Conservation (phyloP, 2,329 filamentous ascomycete species). For the Aspergillus tubingensis region DNA sequence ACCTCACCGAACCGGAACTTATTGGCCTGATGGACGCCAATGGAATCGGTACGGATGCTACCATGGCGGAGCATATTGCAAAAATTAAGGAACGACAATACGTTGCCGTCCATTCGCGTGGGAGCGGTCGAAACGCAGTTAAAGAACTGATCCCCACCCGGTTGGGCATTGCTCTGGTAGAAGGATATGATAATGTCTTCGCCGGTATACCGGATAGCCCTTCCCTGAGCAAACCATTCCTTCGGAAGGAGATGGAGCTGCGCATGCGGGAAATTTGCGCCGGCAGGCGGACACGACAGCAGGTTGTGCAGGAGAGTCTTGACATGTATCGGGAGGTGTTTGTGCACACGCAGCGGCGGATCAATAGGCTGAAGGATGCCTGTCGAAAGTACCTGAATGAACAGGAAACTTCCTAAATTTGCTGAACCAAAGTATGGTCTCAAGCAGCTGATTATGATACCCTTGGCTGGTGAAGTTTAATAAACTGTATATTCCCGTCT, state of each 20-base stretch:
- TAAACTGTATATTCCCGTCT: background rate
- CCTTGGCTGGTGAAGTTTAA: background rate
- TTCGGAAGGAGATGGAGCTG: constrained; percentile 96
- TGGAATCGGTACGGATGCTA: constrained; percentile 96
- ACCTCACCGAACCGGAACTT: constrained; percentile 91
- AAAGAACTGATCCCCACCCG: constrained; percentile 92
- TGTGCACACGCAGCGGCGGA: constrained; percentile 73
- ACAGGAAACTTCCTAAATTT: constrained; percentile 24
- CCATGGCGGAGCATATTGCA: constrained; percentile 97
- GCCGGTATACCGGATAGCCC: constrained; percentile 66
- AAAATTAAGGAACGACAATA: constrained; percentile 93
- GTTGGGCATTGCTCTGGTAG: constrained; percentile 84
- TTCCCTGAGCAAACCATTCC: constrained; percentile 90
- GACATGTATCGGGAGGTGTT: constrained; percentile 87
- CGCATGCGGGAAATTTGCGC: constrained; percentile 98
- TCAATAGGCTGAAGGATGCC: constrained; percentile 63
- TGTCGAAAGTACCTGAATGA: constrained; percentile 60
- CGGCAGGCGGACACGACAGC: constrained; percentile 71
- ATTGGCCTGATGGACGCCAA: constrained; percentile 98
- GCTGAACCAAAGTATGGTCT: background rate
- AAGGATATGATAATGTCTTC: constrained; percentile 93
- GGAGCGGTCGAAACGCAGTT: constrained; percentile 53
- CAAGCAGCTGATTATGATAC: constrained; percentile 6
- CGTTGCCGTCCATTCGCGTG: constrained; percentile 65
- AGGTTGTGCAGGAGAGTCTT: constrained; percentile 79